phyloP scores from a whole-genome alignment of 371 early-diverging fungal genomes.

The Chytridium lagenaria region DNA sequence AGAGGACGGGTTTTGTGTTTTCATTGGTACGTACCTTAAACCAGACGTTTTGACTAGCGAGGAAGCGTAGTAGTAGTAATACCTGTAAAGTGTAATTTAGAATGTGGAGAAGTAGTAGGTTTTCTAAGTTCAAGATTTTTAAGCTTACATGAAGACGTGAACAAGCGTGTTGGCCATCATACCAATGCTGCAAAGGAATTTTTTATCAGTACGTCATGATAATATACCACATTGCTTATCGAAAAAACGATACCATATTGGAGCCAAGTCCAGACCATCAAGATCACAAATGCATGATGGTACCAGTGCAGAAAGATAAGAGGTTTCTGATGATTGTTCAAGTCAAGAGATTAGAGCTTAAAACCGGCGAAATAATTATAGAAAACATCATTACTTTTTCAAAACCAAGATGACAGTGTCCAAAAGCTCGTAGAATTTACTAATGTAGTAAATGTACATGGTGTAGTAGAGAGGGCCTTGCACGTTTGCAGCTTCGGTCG shows the following conservation, averaged over 20 bases:
- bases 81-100: not conserved
- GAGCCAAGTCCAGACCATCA: slow-evolving; percentile 48
- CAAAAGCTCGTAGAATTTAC: slow-evolving; percentile 44
- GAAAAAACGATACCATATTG: slow-evolving; percentile 30
- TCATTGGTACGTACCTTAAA: slow-evolving; percentile 37
- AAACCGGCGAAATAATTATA: not conserved
- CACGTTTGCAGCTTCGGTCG: slow-evolving; percentile 22
- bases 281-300: slow-evolving; percentile 44
- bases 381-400: slow-evolving; percentile 39
- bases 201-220: not conserved
- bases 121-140: not conserved
- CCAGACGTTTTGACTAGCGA: slow-evolving; percentile 42
- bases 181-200: slow-evolving; percentile 24
- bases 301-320: slow-evolving; percentile 47
- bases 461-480: slow-evolving; percentile 33
- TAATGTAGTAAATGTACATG: slow-evolving; percentile 47
- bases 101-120: not conserved
- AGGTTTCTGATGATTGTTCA: slow-evolving; percentile 34
- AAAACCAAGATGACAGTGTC: slow-evolving; percentile 50
- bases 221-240: slow-evolving; percentile 9
- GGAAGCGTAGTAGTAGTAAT: slow-evolving; percentile 43
- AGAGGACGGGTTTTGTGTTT: not conserved
- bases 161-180: slow-evolving; percentile 43
- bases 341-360: not conserved
- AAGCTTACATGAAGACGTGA: slow-evolving; percentile 47